Base-by-base conservation (phyloP, 2,329 filamentous ascomycete species). In the Nothophoma quercina region DNA sequence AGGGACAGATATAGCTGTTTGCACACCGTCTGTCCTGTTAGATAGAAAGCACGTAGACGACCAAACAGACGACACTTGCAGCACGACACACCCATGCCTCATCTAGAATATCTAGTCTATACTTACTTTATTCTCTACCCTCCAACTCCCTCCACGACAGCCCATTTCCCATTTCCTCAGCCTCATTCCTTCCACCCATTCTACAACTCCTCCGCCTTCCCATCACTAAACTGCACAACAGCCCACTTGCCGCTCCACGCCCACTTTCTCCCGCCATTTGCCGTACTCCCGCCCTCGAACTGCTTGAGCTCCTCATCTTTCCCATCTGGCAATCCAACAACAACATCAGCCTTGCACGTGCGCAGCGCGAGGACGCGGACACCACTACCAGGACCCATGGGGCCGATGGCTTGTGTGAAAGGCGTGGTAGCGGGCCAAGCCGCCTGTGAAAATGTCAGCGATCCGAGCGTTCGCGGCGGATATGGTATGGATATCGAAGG, bases 221-320 rank as follows among this genome's bases (percentile, higher is more conserved):
- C 89, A 62, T 88, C 83, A 36, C 83, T 91, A 66, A 93, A 91
- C 23, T 90, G 92, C 4, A 96, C 87, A n/a, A 98, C 91, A 5
- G 93, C 93, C 90, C 91, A 98, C 76, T 97, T 97, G 33, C 93
- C 93, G 68, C 85, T 89, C 93, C 93, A 98, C 0, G 91, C 93
- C 93, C 93, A 98, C 73, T 90, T 89, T 49, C 95, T 83, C 19
- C 85, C 83, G 50, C 73, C 88, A 74, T 60, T 83, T 56, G 91
- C 87, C 13, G 87, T 89, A 3, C 89, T 90, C 1, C 89, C 90
- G 13, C 82, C 86, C 44, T 90, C 86, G 45, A 78, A 82, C 7
- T 83, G 79, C 61, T 83, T 86, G 45, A 98, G 79, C 71, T 87
- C 85, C 77, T 97, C 92, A 68, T 99, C 95, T 70, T 88, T 85